These are phyloP conservation scores for Gossypium arboreum DNA, from an alignment of 345 rosid genomes.

Conservation along the genomic window DNA sequence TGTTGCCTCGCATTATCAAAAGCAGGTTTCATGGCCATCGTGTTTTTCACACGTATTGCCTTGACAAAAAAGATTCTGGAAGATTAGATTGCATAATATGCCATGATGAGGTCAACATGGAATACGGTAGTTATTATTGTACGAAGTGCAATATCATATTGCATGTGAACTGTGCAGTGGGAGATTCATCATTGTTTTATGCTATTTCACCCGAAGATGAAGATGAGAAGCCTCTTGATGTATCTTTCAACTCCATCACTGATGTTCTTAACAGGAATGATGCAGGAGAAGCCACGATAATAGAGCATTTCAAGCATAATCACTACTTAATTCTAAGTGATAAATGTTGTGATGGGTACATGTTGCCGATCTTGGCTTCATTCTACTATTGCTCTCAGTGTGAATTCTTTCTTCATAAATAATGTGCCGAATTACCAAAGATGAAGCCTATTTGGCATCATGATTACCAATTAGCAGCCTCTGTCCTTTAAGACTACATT, in stretches of 20 bases:
- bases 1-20: background rate
- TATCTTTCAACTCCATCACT: too few species aligned
- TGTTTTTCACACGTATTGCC: background rate
- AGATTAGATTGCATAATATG: too few species aligned
- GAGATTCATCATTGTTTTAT: too few species aligned
- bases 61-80: too few species aligned
- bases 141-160: too few species aligned
- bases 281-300: background rate
- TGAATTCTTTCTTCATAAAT: background rate
- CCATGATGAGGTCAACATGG: too few species aligned
- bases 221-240: too few species aligned
- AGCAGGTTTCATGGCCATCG: too few species aligned
- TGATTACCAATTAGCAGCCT: fast-evolving
- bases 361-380: background rate
- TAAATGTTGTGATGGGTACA: background rate
- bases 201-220: too few species aligned
- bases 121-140: too few species aligned
- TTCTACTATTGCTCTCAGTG: background rate
- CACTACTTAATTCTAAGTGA: background rate
- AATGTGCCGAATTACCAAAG: background rate
- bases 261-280: background rate
- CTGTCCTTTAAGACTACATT: background rate
- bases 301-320: background rate
- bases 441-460: background rate
- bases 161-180: too few species aligned